phyloP scores from a whole-genome alignment of 2,329 filamentous ascomycete genomes.

The Aureobasidium sp. region DNA sequence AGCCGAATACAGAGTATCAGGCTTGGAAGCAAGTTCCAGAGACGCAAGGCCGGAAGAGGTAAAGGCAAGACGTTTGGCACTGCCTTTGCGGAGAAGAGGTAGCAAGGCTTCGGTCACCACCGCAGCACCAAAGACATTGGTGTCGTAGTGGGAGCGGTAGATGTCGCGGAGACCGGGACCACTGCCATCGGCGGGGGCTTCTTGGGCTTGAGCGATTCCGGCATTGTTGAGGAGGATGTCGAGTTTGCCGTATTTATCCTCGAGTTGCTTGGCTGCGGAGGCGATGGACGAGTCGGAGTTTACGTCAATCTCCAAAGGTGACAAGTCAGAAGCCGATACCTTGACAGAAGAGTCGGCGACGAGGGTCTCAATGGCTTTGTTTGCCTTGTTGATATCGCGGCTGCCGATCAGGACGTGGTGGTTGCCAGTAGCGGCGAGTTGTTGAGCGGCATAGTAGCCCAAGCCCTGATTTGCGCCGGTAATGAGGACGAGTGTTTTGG shows the following conservation, averaged over 20 bases:
- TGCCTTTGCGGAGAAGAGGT: slow-evolving; percentile 18
- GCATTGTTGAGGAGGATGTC: slow-evolving; percentile 33
- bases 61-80: slow-evolving; percentile 21
- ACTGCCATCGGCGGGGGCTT: background rate
- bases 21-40: slow-evolving; percentile 13
- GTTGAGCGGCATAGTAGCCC: slow-evolving; percentile 34
- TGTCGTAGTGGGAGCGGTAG: slow-evolving; percentile 20
- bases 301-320: slow-evolving; percentile 34
- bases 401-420: slow-evolving; percentile 35
- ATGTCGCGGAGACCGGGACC: slow-evolving; percentile 15
- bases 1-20: background rate
- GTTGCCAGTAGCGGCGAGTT: slow-evolving; percentile 29
- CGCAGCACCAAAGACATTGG: slow-evolving; percentile 23
- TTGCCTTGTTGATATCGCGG: slow-evolving; percentile 28
- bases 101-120: slow-evolving; percentile 21
- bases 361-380: slow-evolving; percentile 28
- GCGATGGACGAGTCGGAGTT: slow-evolving; percentile 34
- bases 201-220: slow-evolving; percentile 20
- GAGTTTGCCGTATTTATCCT: slow-evolving; percentile 22
- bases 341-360: slow-evolving; percentile 20
- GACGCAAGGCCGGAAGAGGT: slow-evolving; percentile 20
- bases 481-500: slow-evolving; percentile 25
- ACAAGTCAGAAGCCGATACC: slow-evolving; percentile 25
- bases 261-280: slow-evolving; percentile 26
- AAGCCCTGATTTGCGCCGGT: slow-evolving; percentile 38